Percentiles rank a stretch among this genome's conserved stretches.
These are phyloP conservation scores for Hypoxylon trugodes DNA, from an alignment of 495 filamentous ascomycete species.

Conservation along the genomic window DNA sequence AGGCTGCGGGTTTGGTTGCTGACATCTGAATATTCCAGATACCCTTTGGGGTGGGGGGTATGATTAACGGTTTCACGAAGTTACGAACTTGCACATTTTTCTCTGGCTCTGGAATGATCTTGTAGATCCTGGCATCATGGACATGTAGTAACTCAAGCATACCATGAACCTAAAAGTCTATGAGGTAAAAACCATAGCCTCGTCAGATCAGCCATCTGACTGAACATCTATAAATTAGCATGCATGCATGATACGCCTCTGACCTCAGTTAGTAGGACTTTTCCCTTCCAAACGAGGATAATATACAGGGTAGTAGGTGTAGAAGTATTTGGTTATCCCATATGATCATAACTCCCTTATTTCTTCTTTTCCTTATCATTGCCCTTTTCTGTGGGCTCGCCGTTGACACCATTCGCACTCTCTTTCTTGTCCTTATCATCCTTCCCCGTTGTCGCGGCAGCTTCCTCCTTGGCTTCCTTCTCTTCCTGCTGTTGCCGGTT, in stretches of 20 bases:
- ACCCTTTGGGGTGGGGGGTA: not conserved
- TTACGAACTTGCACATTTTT: slow-evolving; percentile 1
- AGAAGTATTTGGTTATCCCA: slow-evolving; percentile 17
- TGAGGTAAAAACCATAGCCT: slow-evolving; percentile 3
- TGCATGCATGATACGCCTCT: slow-evolving; percentile 15
- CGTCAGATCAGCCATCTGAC: slow-evolving; percentile 9
- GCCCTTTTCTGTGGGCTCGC: slow-evolving; percentile 74
- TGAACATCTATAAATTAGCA: slow-evolving; percentile 29
- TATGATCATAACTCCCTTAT: slow-evolving; percentile 41
- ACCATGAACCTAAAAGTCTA: not conserved
- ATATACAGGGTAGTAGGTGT: slow-evolving; percentile 42
- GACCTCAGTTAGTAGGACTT: slow-evolving; percentile 13
- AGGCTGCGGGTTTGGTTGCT: slow-evolving; percentile 80
- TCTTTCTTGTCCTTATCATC: slow-evolving; percentile 70
- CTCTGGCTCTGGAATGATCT: not conserved
- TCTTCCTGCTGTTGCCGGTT: slow-evolving; percentile 97
- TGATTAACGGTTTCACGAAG: slow-evolving; percentile 7
- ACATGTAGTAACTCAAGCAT: too few species aligned
- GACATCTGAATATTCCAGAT: slow-evolving; percentile 57
- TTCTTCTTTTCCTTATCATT: slow-evolving; percentile 71
- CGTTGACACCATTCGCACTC: slow-evolving; percentile 62
- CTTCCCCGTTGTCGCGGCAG: slow-evolving; percentile 52
- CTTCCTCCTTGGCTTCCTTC: slow-evolving; percentile 82
- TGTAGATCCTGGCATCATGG: not conserved
- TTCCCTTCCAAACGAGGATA: slow-evolving; percentile 28